These are phyloP conservation scores for Barnettozyma populi DNA, from an alignment of 805 yeast species.

Conservation along the genomic window DNA sequence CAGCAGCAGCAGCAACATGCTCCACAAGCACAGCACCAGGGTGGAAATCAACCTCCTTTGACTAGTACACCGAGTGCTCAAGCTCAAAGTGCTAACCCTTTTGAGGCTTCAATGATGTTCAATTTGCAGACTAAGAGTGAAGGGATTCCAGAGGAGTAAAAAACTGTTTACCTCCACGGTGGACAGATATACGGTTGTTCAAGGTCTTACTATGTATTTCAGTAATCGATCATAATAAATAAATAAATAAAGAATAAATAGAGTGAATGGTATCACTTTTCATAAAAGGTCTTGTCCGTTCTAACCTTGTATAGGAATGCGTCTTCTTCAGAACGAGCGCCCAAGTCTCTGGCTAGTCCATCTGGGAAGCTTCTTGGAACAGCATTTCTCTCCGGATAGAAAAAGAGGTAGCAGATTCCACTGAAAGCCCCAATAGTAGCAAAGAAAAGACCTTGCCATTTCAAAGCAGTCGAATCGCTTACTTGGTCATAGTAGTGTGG, in stretches of 20 bases:
- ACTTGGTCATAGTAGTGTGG: constrained; percentile 68
- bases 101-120: constrained; percentile 21
- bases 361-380: constrained; percentile 74
- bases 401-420: constrained; percentile 42
- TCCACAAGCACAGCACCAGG: not conserved
- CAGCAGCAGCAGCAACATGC: not conserved
- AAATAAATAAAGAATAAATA: constrained; percentile 3
- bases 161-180: too few relatives aligned
- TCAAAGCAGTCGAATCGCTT: constrained; percentile 54
- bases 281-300: constrained; percentile 30
- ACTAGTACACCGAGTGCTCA: constrained; percentile 5
- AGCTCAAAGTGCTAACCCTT: constrained; percentile 18
- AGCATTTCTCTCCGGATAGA: constrained; percentile 64
- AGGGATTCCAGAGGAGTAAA: constrained; percentile 2
- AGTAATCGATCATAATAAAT: not conserved
- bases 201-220: not conserved
- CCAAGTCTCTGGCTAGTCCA: constrained; percentile 71
- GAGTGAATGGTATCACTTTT: not conserved
- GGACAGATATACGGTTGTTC: not conserved
- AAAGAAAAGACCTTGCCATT: constrained; percentile 52
- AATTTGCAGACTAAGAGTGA: constrained; percentile 10
- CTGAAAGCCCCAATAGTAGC: constrained; percentile 39
- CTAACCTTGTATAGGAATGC: constrained; percentile 35
- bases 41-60: constrained; percentile 2
- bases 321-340: constrained; percentile 49